Base-by-base conservation (phyloP, 2,329 filamentous ascomycete genomes). In the Microdochium nivale region DNA sequence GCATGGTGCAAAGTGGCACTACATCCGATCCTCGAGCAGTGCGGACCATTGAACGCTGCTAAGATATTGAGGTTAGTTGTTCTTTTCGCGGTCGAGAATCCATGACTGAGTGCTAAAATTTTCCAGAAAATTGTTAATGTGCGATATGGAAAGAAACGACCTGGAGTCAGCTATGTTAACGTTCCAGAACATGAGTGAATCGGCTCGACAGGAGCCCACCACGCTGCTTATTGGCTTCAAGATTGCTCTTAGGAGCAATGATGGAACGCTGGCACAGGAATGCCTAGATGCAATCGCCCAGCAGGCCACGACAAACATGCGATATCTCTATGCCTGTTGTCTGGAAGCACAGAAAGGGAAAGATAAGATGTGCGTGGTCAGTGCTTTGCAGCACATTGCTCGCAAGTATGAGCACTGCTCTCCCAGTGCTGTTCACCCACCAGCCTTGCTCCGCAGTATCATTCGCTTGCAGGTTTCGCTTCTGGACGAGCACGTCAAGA, bases 181-280 rank as follows among this genome's bases (percentile, higher is more conserved):
- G 1, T 84, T 86, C 56, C 67, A 72, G 21, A 65, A 73, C 1
- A 86, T 94, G 77, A 69, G 84, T 1, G 71, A 80, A 16, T 58
- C 67, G 0, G 76, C 76, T 19, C 79, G 76, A 55, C 73, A 80
- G 47, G 83, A 88, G 10, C 76, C 82, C 1, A 74, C 85, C 59
- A 89, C 87, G 2, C 75, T 79, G 33, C 94, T 89, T 61, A 65
- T 95, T 25, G 80, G 88, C 69, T 95, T 89, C 67, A 90, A 87
- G 61, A 73, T 85, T 19, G 81, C 86, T 0, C 66, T 94, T 2
- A 74, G 79, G 47, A 74, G 69, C 19, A 73, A 73, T 53, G 79
- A 91, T 58, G 62, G 68, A 35, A 75, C 80, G 1, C 62, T 77
- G 63, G 85, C 85, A n/a, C 66, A 72, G 21, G 75, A 82, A 47